These are phyloP conservation scores for Biscogniauxia marginata DNA, from an alignment of 2,329 filamentous ascomycete species.

Conservation along the genomic window DNA sequence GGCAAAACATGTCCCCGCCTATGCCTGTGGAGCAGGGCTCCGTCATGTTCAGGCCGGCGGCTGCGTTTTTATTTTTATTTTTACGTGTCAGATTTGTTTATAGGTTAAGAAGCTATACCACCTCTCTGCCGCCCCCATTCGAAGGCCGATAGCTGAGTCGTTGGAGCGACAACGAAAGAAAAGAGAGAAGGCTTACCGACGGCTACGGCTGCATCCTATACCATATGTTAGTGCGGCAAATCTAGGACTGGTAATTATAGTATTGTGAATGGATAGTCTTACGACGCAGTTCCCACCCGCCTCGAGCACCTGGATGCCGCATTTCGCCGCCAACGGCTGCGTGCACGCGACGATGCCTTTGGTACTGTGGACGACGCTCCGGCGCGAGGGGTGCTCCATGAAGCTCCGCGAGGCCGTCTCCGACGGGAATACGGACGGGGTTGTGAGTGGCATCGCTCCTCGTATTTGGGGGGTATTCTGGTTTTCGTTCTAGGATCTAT, in stretches of 20 bases:
- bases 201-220: conserved; percentile 90
- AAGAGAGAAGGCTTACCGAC: conserved; percentile 57
- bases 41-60: conserved; percentile 88
- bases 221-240: background rate
- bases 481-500: no score
- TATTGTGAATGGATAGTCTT: conserved; percentile 34
- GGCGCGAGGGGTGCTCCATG: conserved; percentile 69
- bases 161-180: no score
- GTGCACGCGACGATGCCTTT: conserved; percentile 88
- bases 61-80: conserved; percentile 40
- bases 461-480: no score
- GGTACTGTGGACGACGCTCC: conserved; percentile 91
- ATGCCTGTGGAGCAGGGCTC: conserved; percentile 93
- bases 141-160: no score
- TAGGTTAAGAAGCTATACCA: background rate
- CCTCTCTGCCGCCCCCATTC: no score
- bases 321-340: conserved; percentile 85
- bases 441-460: conserved; percentile 48
- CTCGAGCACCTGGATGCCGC: conserved; percentile 79
- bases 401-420: conserved; percentile 45
- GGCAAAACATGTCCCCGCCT: conserved; percentile 94
- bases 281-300: conserved; percentile 92
- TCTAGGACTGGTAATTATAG: no score
- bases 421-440: conserved; percentile 46
- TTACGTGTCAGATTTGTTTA: background rate